Evolutionary conservation across 2,329 filamentous ascomycete species (phyloP).

Genomic region (Diaporthe helianthi): DNA sequence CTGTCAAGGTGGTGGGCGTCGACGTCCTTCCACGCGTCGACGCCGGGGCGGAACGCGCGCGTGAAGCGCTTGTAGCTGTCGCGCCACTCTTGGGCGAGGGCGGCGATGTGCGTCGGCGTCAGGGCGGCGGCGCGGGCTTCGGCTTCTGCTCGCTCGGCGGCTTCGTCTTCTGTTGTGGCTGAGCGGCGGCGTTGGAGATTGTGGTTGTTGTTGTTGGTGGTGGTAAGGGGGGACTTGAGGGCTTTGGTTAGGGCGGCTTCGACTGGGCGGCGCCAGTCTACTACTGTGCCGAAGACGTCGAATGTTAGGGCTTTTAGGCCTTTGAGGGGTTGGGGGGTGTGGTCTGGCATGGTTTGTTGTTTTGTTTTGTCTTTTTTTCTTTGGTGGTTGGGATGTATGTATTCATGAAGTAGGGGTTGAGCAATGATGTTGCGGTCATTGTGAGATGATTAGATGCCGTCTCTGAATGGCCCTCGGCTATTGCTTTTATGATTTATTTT

Average conservation of each 20-base stretch:
- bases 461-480: not conserved
- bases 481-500: not conserved
- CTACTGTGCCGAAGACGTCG: conserved; percentile 81
- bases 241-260: conserved; percentile 62
- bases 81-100: conserved; percentile 76
- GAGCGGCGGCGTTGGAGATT: conserved; percentile 6
- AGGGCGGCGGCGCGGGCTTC: conserved; percentile 54
- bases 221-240: conserved; percentile 54
- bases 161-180: conserved; percentile 53
- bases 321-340: conserved; percentile 29
- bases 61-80: conserved; percentile 69
- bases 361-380: not conserved
- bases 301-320: conserved; percentile 69
- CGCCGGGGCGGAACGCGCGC: conserved; percentile 53
- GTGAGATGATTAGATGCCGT: too few species aligned
- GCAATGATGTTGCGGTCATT: too few species aligned
- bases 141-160: conserved; percentile 36
- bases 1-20: conserved; percentile 75
- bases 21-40: conserved; percentile 68
- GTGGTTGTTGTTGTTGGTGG: too few species aligned
- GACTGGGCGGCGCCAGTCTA: conserved; percentile 78
- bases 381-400: not conserved
- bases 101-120: conserved; percentile 64
- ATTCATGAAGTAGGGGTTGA: too few species aligned
- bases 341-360: conserved; percentile 20